These are phyloP conservation scores for Chlorella ohadii DNA, from an alignment of 139 green algal species.

Conservation along the genomic window DNA sequence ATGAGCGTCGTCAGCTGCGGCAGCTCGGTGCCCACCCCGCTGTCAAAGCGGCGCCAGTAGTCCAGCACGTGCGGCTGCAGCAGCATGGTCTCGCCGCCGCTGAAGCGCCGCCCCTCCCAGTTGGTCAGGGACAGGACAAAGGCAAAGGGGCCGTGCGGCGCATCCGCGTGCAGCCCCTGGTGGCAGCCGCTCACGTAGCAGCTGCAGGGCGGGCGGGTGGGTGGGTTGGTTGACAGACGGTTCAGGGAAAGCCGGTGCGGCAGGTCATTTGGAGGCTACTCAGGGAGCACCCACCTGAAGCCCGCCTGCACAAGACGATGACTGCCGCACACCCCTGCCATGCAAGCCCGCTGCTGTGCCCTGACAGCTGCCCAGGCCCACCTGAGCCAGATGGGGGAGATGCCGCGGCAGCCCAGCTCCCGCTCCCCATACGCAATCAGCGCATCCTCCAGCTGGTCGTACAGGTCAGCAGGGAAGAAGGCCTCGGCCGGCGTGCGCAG, in stretches of 20 bases:
- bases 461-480: neutral
- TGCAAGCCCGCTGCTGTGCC: no score
- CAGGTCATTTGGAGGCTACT: no score
- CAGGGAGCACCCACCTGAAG: no score
- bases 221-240: neutral
- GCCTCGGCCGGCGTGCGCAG: neutral
- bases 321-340: no score
- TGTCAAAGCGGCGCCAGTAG: conserved; percentile 74
- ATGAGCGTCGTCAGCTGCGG: conserved; percentile 64
- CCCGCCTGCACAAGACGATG: no score
- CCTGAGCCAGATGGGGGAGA: conserved; percentile 84
- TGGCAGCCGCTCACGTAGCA: conserved; percentile 77
- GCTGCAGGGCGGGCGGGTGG: neutral
- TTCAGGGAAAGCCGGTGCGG: no score
- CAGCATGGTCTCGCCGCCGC: conserved; percentile 78
- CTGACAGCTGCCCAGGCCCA: no score
- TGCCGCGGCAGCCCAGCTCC: conserved; percentile 74
- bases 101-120: conserved; percentile 68
- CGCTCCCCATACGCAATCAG: conserved; percentile 74
- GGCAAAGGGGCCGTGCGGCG: conserved; percentile 66
- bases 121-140: conserved; percentile 86
- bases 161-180: conserved; percentile 38
- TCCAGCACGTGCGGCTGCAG: conserved; percentile 66
- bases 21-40: conserved; percentile 66
- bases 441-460: conserved; percentile 63